Percentiles rank a stretch among this genome's conserved stretches.
Evolutionary conservation across 768 basidiomycete species (phyloP).

Genomic region (Trametes cingulata): DNA sequence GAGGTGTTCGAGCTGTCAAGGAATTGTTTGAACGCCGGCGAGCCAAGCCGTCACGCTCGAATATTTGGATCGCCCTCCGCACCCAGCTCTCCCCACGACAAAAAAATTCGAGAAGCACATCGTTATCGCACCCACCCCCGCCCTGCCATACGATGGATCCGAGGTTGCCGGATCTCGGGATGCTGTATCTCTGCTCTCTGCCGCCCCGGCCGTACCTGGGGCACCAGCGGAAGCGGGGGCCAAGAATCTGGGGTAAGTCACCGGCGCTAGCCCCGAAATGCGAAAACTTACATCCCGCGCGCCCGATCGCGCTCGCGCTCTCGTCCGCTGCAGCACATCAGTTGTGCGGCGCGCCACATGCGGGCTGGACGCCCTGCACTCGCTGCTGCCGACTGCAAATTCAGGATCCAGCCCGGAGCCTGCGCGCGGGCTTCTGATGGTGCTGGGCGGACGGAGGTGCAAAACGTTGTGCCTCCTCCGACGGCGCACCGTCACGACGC

Average conservation of each 20-base stretch:
- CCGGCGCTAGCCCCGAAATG: constrained; percentile 1
- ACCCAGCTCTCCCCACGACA: too few species aligned
- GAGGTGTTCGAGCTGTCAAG: too few species aligned
- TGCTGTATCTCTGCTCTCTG: neutral
- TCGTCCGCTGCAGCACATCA: neutral
- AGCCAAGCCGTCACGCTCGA: too few species aligned
- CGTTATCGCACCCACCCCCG: too few species aligned
- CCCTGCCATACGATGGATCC: too few species aligned
- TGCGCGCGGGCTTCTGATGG: neutral
- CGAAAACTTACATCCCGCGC: constrained; percentile 2
- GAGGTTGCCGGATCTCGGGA: neutral
- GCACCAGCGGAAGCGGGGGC: neutral
- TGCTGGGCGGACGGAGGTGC: neutral
- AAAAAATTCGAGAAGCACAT: too few species aligned
- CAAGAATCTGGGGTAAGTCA: constrained; percentile 12
- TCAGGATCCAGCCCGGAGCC: neutral
- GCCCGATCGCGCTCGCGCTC: constrained; percentile 3
- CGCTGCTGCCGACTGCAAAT: constrained; percentile 8
- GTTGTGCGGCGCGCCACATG: constrained; percentile 5
- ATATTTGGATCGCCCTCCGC: too few species aligned
- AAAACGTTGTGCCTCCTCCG: too few species aligned
- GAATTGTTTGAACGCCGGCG: too few species aligned
- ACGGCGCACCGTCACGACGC: too few species aligned
- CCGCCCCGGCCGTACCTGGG: constrained; percentile 2
- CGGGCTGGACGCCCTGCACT: neutral